These are phyloP conservation scores for Colletotrichum sp. DNA, from an alignment of 2,329 filamentous ascomycete genomes.

Conservation along the genomic window DNA sequence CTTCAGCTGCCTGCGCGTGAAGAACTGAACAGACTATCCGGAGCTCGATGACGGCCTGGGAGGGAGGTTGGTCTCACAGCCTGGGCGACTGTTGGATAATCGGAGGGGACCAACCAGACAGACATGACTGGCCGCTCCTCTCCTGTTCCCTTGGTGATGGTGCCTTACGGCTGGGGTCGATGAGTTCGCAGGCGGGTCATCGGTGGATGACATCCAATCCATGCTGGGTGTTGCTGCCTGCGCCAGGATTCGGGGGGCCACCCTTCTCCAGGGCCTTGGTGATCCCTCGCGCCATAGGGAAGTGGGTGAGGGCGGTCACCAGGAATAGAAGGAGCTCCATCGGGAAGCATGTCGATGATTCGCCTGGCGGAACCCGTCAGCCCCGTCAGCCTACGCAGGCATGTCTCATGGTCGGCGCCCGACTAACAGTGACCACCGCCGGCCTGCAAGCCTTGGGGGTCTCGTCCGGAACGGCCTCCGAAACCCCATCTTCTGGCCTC, in stretches of 20 bases:
- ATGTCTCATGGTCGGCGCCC: conserved; percentile 10
- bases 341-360: not conserved
- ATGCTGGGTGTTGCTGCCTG: conserved; percentile 18
- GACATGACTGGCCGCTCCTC: not conserved
- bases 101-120: not conserved
- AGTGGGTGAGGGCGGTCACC: not conserved
- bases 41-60: not conserved
- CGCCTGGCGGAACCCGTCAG: not conserved
- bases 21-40: conserved; percentile 2
- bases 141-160: conserved; percentile 13
- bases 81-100: not conserved
- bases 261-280: not conserved
- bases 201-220: conserved; percentile 15
- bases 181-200: conserved; percentile 3
- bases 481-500: not conserved
- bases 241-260: not conserved
- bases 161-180: not conserved
- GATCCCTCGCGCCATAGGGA: not conserved
- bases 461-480: not conserved
- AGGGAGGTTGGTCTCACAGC: not conserved
- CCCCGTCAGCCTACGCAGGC: not conserved
- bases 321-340: conserved; percentile 4
- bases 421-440: not conserved
- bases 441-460: not conserved
- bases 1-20: conserved; percentile 5